Base-by-base conservation (phyloP, 495 filamentous ascomycete species). In the Apodospora peruviana region DNA sequence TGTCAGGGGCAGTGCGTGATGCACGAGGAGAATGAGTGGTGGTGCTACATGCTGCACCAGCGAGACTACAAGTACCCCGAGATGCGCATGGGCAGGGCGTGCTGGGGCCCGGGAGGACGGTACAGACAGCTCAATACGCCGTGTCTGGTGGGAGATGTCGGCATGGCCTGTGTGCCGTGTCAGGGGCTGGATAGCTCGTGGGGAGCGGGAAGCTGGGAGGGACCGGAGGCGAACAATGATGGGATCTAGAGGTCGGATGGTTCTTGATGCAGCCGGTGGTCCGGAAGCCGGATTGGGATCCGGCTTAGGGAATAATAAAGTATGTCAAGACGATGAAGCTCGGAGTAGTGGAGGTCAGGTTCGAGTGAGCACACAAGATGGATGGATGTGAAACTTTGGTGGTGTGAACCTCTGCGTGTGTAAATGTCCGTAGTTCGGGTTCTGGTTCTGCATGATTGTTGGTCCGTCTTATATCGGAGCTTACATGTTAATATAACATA, bases 81-180 rank as follows among this genome's bases (percentile, higher is more conserved):
- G 3, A 19, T 38, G 50, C 36, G 41, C 20, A 57, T 51, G 50
- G 54, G 54, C 9, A 34, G 54, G 45, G 54, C 43, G 1, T 57
- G 54, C 19, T 53, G 50, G 54, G 54, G 54, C n/a, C 47, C 45
- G 50, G 54, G 54, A 38, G 32, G 17, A 16, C 39, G 45, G 46
- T 52, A 40, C 20, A 39, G 35, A n/a, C 54, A 57, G 54, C 38
- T 57, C 10, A 49, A 49, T 29, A 34, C 16, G 25, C 45, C 54
- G 20, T 57, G 54, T 49, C 40, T 38, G 5, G 38, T 16, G 9
- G 54, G 50, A 4, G 54, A 57, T 50, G 46, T 24, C 40, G 40
- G 4, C 3, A 32, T 57, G 19, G 50, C 23, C 21, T 53, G 54
- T 39, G 14, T 21, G 5, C 22, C 21, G 34, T 48, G 54, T 35